Base-by-base conservation (phyloP, 495 filamentous ascomycete genomes). In the Aspergillus mulundensis region DNA sequence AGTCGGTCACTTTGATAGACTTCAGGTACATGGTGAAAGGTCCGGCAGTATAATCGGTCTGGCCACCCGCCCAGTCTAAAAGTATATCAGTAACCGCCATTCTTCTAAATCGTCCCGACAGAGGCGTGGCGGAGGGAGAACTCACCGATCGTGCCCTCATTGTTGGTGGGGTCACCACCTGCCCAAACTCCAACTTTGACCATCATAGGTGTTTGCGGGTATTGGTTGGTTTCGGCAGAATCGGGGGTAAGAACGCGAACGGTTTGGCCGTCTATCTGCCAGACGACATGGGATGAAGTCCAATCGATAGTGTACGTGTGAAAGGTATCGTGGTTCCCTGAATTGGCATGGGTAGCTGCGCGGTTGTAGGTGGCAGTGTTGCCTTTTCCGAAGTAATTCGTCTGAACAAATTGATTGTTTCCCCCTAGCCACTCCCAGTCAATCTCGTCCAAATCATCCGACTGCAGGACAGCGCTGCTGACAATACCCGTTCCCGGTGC, bases 331-430 rank as follows among this genome's bases (percentile, higher is more conserved):
- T 83, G 79, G 28, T 78, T 80, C 6, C 69, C 67, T 19, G 74
- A 41, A 28, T 83, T 79, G 7, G 73, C 63, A 62, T 84, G 79
- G 62, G 78, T 81, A 21, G 75, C 76, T 50, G 81, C 88, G 18
- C 85, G 83, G 64, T 84, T 83, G 68, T 81, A 87, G 28, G 77
- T 75, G 7, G 73, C 78, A 41, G 89, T 91, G 57, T 82, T 68
- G 36, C 89, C 90, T 68, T 94, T 93, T 62, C 91, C 90, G 60
- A 91, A 96, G 65, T 90, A 95, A 72, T 95, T 95, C 73, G 78
- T 91, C 62, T 88, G 83, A 15, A 83, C 88, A 21, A 78, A 65
- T 42, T 72, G 75, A 40, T 70, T 66, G 61, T 89, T 83, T 25
- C 79, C 83, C 44, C 89, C 88, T 18, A 89, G 79, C 74, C 88